Evolutionary conservation across 768 basidiomycete genomes (phyloP), one percentile per base, ranked within the genome.

Genomic region (Amanita jacksonii): DNA sequence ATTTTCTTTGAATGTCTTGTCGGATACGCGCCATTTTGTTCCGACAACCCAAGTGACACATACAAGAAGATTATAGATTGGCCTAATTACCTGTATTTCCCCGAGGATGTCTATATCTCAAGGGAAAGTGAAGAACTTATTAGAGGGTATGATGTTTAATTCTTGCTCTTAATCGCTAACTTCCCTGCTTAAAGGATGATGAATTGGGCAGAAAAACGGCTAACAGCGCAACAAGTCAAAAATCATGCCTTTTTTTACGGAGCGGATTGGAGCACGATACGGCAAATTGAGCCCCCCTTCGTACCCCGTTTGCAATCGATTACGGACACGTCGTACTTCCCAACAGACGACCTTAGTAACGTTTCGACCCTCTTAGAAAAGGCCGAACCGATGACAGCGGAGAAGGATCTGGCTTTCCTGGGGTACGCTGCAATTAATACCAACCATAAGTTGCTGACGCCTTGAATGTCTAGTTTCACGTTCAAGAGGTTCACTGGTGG

Each of bases 1-100:
- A 98, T 99, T 62, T 96, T 93, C 81, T 99, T 93, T 59, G 94
- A 99, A 63, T 98, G 94, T 63, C 71, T 99, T 27, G 91, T 97
- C 51, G 94, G 94, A 49, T 98, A 93, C 60, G 92, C 94, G 12
- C 94, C 93, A 4, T 97, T 97, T 75, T 99, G 94, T 64, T 81
- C 91, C 3, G 92, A 97, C 58, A 91, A 90, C 56, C 93, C 94
- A 12, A 87, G 85, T 52, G 94, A 99, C 59, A 97, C 93, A 13
- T 99, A 99, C 70, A 85, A 91, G 59, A 98, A 98, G 69, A 98
- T 99, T 56, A 83, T 97, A 49, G 87, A 94, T 47, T 99, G 94
- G 94, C 77, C 79, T 33, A 78, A 78, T 49, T 91, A 93, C 59
- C 72, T 99, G 38, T 81, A 73, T 58, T 92, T 99, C 69, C 94